Evolutionary conservation across 176 grass and related monocot species (phyloP).

Genomic region (Paspalum vaginatum): DNA sequence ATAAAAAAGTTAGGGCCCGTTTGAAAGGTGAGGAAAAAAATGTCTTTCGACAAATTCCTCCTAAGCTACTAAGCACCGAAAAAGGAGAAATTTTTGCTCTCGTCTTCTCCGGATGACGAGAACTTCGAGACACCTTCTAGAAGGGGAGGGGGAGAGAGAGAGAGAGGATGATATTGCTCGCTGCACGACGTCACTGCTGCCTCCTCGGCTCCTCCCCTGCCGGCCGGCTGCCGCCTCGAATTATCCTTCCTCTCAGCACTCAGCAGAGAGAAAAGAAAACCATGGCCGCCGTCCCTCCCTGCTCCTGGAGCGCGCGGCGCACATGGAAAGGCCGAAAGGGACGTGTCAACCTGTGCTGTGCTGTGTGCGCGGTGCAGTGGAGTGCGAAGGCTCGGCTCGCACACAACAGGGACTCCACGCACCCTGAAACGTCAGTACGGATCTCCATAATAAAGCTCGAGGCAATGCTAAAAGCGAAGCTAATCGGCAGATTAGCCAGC

Average conservation of each 20-base stretch:
- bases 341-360: too few species aligned
- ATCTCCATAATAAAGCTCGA: background rate
- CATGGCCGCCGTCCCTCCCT: background rate
- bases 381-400: background rate
- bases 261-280: background rate
- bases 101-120: background rate
- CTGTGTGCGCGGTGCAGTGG: background rate
- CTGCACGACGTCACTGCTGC: background rate
- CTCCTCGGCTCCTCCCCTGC: background rate
- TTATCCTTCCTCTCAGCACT: background rate
- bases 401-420: background rate
- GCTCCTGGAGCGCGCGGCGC: constrained; percentile 45
- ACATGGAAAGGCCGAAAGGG: constrained; percentile 83
- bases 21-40: too few species aligned
- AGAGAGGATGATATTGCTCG: background rate
- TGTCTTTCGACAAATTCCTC: background rate
- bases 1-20: too few species aligned
- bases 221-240: background rate
- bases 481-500: constrained; percentile 24
- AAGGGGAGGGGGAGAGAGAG: background rate
- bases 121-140: background rate
- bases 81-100: background rate
- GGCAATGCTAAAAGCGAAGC: background rate
- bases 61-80: background rate
- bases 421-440: background rate